These are phyloP conservation scores for Chlamydomonas sp. DNA, from an alignment of 139 green algal species.

Conservation along the genomic window DNA sequence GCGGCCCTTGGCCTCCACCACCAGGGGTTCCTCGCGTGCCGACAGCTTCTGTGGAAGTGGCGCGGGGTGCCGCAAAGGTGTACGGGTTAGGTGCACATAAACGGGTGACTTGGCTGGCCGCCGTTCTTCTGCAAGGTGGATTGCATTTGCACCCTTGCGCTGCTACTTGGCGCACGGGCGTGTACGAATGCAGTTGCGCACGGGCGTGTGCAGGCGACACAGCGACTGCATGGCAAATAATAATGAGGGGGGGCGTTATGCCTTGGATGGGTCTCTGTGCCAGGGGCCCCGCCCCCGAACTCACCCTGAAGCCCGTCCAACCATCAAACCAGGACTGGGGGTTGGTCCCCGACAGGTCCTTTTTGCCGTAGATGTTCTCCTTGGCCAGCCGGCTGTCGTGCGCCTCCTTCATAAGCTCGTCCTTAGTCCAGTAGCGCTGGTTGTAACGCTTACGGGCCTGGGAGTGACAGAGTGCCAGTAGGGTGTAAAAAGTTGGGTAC, in stretches of 20 bases:
- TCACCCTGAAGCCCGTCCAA: slow-evolving; percentile 55
- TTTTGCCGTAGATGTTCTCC: slow-evolving; percentile 51
- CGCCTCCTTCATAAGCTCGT: slow-evolving; percentile 63
- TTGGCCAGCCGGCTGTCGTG: slow-evolving; percentile 63
- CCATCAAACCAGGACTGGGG: slow-evolving; percentile 45
- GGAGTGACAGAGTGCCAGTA: not conserved
- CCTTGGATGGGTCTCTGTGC: not conserved
- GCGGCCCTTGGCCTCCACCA: slow-evolving; percentile 44
- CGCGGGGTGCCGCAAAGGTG: not conserved
- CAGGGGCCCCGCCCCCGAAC: not conserved
- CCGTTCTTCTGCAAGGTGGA: too few species aligned
- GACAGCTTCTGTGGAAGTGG: slow-evolving; percentile 43
- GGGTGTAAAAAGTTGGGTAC: not conserved
- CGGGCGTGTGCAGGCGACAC: too few species aligned
- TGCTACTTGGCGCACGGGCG: too few species aligned
- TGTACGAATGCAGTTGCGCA: too few species aligned
- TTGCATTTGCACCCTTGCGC: too few species aligned
- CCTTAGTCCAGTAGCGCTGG: slow-evolving; percentile 52
- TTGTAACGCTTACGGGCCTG: slow-evolving; percentile 12
- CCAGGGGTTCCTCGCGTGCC: slow-evolving; percentile 59
- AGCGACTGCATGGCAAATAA: not conserved
- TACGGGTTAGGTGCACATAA: too few species aligned
- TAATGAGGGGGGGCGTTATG: not conserved
- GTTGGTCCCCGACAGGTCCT: slow-evolving; percentile 1
- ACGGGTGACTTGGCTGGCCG: too few species aligned